Base-by-base conservation (phyloP, 1,284 basidiomycete species). In the Phlebopus sp. region DNA sequence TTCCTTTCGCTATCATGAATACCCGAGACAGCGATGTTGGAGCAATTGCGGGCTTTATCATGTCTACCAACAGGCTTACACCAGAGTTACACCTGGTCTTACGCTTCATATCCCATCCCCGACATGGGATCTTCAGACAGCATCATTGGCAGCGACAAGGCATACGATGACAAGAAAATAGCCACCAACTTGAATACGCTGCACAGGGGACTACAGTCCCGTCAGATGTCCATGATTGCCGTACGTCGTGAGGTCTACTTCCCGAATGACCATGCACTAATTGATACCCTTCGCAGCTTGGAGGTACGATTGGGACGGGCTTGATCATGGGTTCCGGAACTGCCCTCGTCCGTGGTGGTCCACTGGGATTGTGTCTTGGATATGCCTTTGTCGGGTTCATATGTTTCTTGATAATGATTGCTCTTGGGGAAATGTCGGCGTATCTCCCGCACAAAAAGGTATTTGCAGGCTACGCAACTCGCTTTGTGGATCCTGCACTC, bases 161-260 rank as follows among this genome's bases (percentile, higher is more conserved):
- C 29, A 2, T 30, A 40, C 29, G 10, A 27, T 25, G 43, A 44
- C 19, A 37, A 44, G 10, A 17, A 46, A 19, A 27, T 27, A 35
- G 42, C 42, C 21, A 19, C 25, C 8, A 19, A n/a, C n/a, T n/a
- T n/a, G n/a, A n/a, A 36, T 21, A 46, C 44, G 3, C 51, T 50
- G 4, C 45, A 30, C 27, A 76, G 82, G 47, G 79, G 76, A 10
- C 72, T 87, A 47, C 82, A 84, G 56, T 78, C 81, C 37, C 73
- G 82, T 23, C 82, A 84, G 58, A 83, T 86, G 41, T 82, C 82
- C 21, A 87, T 88, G 84, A 87, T 82, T 55, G 80, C 81, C 49
- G 74, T 80, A 56, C 52, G 75, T 48, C 47, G 51, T 36, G 17
- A 43, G 18, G 31, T 37, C 31, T 27, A 19, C 32, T 9, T 29